A percentile compares a stretch with the other conserved stretches of the same genome.
Conservation (phyloP, 225 moss, liverwort and hornwort species). For the Straminergon stramineum region DNA sequence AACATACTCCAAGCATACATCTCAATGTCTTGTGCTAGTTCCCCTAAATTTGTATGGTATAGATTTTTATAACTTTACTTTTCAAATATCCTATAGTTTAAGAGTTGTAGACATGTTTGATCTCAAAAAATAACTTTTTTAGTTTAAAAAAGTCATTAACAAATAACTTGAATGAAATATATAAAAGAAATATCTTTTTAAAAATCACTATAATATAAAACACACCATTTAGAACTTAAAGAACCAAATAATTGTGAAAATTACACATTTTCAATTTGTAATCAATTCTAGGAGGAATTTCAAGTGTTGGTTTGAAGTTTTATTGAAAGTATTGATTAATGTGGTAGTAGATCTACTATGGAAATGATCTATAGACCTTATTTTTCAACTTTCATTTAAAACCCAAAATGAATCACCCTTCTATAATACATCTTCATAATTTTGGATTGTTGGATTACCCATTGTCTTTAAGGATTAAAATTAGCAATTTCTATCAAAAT, state of each 20-base stretch:
- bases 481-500: background rate
- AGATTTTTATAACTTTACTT: background rate
- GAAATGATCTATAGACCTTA: background rate
- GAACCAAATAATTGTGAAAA: rapidly evolving
- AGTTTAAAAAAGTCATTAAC: rapidly evolving
- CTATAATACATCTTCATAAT: background rate
- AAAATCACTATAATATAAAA: no score
- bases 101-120: background rate
- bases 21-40: background rate
- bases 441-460: background rate
- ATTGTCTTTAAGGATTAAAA: background rate
- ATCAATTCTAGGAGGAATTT: background rate
- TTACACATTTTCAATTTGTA: background rate
- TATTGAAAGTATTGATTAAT: background rate
- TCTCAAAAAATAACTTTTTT: background rate
- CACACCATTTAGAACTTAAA: rapidly evolving
- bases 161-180: background rate
- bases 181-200: no score
- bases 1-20: background rate
- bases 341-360: background rate
- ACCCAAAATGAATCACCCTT: background rate
- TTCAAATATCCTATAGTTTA: background rate
- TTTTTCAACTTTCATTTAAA: background rate
- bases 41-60: no score
- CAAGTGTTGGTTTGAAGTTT: background rate